These are phyloP conservation scores for Sophora flavescens DNA, from an alignment of 306 rosid genomes.

Conservation along the genomic window DNA sequence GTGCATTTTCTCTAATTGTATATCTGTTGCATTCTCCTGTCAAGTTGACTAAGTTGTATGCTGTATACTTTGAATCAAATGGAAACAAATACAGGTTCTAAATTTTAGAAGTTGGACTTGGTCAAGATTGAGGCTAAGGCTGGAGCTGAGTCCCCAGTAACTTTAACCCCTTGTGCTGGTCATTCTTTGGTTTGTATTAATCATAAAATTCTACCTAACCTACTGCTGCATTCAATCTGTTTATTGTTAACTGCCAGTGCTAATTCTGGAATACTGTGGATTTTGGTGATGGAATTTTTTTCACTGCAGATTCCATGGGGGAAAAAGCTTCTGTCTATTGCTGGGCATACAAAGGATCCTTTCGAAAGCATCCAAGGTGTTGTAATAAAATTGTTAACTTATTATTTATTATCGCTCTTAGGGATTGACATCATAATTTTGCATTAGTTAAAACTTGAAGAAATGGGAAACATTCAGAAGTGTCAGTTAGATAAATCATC, in stretches of 20 bases:
- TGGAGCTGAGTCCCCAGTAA: slow-evolving; percentile 60
- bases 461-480: slow-evolving; percentile 26
- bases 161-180: slow-evolving; percentile 80
- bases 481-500: slow-evolving; percentile 9
- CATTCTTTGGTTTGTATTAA: slow-evolving; percentile 87
- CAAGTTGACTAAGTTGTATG: slow-evolving; percentile 22
- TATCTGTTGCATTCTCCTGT: neutral
- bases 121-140: slow-evolving; percentile 80
- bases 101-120: slow-evolving; percentile 93
- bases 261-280: slow-evolving; percentile 39
- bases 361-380: slow-evolving; percentile 83
- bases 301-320: slow-evolving; percentile 82
- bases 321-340: slow-evolving; percentile 80
- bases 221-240: slow-evolving; percentile 27
- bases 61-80: slow-evolving; percentile 13
- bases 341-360: slow-evolving; percentile 91
- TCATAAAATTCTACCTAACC: slow-evolving; percentile 17
- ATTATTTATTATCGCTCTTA: slow-evolving; percentile 30
- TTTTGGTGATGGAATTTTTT: slow-evolving; percentile 23
- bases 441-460: slow-evolving; percentile 11
- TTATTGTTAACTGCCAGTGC: slow-evolving; percentile 32
- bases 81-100: slow-evolving; percentile 67
- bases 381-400: neutral
- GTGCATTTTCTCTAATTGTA: neutral
- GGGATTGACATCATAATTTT: slow-evolving; percentile 36